Evolutionary conservation across 306 rosid species (phyloP).

Genomic region (Ochetophila trinervis): DNA sequence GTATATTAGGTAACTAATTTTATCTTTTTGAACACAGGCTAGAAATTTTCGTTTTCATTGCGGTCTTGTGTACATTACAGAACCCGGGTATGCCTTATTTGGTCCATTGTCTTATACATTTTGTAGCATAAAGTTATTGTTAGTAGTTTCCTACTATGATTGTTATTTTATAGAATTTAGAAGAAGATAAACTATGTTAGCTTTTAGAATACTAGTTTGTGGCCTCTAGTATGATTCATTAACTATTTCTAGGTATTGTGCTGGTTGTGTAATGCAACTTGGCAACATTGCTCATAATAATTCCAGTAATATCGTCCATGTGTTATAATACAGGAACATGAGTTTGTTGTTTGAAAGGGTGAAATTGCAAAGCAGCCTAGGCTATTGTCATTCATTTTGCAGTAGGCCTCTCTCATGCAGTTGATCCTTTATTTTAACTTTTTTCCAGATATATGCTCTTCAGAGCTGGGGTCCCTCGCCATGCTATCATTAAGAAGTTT

Average conservation of each 20-base stretch:
- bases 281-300: too few relatives aligned
- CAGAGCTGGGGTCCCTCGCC: slow-evolving; percentile 93
- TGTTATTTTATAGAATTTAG: slow-evolving; percentile 5
- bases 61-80: slow-evolving; percentile 90
- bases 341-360: background rate
- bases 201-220: background rate
- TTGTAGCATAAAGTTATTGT: slow-evolving; percentile 1
- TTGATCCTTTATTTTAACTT: slow-evolving; percentile 20
- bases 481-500: slow-evolving; percentile 91
- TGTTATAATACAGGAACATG: too few relatives aligned
- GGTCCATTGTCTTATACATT: slow-evolving; percentile 19
- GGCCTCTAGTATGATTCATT: too few relatives aligned
- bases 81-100: slow-evolving; percentile 78
- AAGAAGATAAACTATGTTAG: slow-evolving; percentile 2
- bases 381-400: background rate
- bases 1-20: background rate
- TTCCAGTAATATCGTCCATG: too few relatives aligned
- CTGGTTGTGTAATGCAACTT: too few relatives aligned
- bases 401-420: slow-evolving; percentile 13
- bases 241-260: too few relatives aligned
- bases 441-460: slow-evolving; percentile 84
- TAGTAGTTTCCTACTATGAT: slow-evolving; percentile 9
- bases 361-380: background rate
- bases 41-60: slow-evolving; percentile 93
- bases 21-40: slow-evolving; percentile 50